Evolutionary conservation across 1,284 basidiomycete species (phyloP), one percentile per base, ranked within the genome.

Genomic region (Leucoagaricus sp.): DNA sequence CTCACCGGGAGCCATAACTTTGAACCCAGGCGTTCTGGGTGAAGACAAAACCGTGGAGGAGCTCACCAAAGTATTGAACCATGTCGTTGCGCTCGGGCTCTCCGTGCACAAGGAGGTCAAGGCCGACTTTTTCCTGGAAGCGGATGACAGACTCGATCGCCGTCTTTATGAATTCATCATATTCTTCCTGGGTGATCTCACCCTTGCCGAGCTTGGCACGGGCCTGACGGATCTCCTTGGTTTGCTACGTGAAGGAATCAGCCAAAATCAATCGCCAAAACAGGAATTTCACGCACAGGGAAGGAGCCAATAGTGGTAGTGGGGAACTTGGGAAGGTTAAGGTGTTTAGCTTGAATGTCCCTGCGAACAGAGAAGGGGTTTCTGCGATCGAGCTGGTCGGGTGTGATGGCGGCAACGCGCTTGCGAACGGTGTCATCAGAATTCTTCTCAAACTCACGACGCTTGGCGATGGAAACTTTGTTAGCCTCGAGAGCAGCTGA

Each of bases 51-150:
- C 97, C 97, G 61, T 87, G 82, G 66, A 99, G 83, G 70, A 89
- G 93, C 80, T 99, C 97, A 70, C 97, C 97, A 68, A 99, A 99
- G 89, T 99, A 99, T 80, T 98, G 94, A 60, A 98, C 94, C 96
- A 98, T 98, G 84, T 98, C 96, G 77, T 98, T 98, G 70, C 96
- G 89, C 82, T 98, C 96, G 57, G 97, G 93, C 80, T 99, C 97
- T 71, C 97, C 97, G 79, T 99, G 97, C 64, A 99, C 97, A 68
- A 99, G 86, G 61, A 99, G 86, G 78, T 99, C 97, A 64, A 99
- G 88, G 67, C 92, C 96, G 64, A 96, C 85, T 72, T 86, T 87
- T 84, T 99, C 96, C 78, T 99, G 97, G 91, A 97, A 94, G 65
- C 87, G 84, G 65, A 99, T 96, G 63, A 97, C 96, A 62, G 76